Conservation (phyloP, 1,284 basidiomycete genomes). For the Ceratorhiza oryzae-sativae region DNA sequence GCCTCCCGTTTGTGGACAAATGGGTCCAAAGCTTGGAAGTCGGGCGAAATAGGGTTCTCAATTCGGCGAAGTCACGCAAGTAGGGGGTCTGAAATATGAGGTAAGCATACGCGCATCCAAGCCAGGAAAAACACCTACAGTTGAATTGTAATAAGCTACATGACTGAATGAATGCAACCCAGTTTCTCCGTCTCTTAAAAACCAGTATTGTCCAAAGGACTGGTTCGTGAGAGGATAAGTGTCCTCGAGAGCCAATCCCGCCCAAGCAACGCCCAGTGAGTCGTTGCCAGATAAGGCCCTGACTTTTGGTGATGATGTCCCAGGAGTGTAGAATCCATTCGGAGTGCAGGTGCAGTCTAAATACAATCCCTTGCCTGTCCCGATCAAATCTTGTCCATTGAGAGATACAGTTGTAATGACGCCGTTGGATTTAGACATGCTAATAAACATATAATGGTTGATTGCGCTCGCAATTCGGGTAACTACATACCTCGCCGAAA, state of each 20-base stretch:
- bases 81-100: slow-evolving; percentile 14
- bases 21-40: slow-evolving; percentile 45
- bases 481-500: slow-evolving; percentile 13
- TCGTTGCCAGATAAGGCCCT: slow-evolving; percentile 14
- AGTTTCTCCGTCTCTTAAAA: slow-evolving; percentile 47
- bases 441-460: neutral
- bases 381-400: slow-evolving; percentile 22
- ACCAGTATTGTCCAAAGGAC: slow-evolving; percentile 48
- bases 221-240: slow-evolving; percentile 42
- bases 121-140: slow-evolving; percentile 38
- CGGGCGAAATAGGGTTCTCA: slow-evolving; percentile 41
- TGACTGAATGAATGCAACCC: slow-evolving; percentile 46
- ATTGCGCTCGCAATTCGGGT: neutral
- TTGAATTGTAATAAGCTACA: slow-evolving; percentile 42
- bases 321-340: slow-evolving; percentile 30
- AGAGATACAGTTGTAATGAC: slow-evolving; percentile 14
- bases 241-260: slow-evolving; percentile 18
- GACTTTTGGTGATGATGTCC: slow-evolving; percentile 5
- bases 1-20: slow-evolving; percentile 44
- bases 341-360: slow-evolving; percentile 21
- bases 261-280: slow-evolving; percentile 15
- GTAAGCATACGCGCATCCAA: neutral
- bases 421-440: slow-evolving; percentile 27
- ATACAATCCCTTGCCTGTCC: slow-evolving; percentile 19
- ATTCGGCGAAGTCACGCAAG: slow-evolving; percentile 44